A percentile compares a stretch with the other conserved stretches of the same genome.
These are phyloP conservation scores for Aspergillus luchuensis DNA, from an alignment of 2,329 filamentous ascomycete genomes.

Conservation along the genomic window DNA sequence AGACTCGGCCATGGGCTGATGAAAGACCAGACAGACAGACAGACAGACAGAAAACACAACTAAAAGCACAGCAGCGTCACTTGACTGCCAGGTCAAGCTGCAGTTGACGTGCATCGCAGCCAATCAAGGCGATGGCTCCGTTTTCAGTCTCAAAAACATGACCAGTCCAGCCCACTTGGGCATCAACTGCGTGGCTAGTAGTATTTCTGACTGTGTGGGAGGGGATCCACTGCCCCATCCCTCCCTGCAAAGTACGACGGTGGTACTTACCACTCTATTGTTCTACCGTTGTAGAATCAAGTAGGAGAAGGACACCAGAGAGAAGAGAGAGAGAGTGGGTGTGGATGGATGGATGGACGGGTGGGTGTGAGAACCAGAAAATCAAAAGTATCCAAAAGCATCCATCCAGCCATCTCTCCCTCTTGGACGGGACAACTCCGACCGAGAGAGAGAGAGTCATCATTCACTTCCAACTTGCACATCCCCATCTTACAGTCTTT, in stretches of 20 bases:
- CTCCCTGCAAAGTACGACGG: neutral
- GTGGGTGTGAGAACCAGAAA: too few relatives aligned
- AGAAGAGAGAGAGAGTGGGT: too few relatives aligned
- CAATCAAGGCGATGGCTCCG: neutral
- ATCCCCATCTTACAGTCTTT: neutral
- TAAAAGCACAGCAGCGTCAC: neutral
- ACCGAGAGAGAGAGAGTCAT: neutral
- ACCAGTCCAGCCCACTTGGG: conserved; percentile 1
- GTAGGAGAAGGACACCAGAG: too few relatives aligned
- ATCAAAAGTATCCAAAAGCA: too few relatives aligned
- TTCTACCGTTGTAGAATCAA: neutral
- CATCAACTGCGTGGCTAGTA: neutral
- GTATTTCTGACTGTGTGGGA: too few relatives aligned
- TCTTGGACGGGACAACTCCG: neutral
- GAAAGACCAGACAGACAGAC: neutral
- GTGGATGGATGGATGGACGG: too few relatives aligned
- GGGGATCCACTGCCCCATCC: too few relatives aligned
- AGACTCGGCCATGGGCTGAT: neutral
- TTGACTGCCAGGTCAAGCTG: conserved; percentile 5
- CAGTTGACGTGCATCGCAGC: neutral
- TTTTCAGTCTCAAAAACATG: neutral
- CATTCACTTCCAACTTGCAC: neutral
- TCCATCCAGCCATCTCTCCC: too few relatives aligned
- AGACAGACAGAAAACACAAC: neutral
- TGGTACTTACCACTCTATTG: neutral